These are phyloP conservation scores for Vararia minispora DNA, from an alignment of 768 basidiomycete genomes.

Conservation along the genomic window DNA sequence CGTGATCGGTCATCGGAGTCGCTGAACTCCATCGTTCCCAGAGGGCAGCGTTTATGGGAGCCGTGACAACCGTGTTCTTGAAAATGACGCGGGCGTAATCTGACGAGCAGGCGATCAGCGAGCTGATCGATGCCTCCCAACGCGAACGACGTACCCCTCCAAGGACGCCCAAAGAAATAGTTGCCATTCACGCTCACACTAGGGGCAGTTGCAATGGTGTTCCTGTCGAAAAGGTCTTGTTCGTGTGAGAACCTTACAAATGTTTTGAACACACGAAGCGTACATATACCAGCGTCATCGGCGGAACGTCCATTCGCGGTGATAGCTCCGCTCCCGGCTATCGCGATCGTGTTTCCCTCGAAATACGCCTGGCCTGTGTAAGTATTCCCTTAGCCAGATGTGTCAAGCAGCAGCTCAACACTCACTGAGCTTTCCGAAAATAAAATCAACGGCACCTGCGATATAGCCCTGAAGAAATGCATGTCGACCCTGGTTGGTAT, in stretches of 20 bases:
- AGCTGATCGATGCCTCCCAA: too few species aligned
- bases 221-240: constrained; percentile 34
- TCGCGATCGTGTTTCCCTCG: constrained; percentile 36
- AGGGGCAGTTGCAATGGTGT: constrained; percentile 32
- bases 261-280: constrained; percentile 16
- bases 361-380: constrained; percentile 28
- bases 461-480: constrained; percentile 34
- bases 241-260: not conserved
- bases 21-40: constrained; percentile 35
- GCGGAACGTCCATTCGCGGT: constrained; percentile 38
- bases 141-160: constrained; percentile 25
- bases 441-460: constrained; percentile 40
- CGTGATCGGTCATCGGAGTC: constrained; percentile 28
- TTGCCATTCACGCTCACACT: constrained; percentile 24
- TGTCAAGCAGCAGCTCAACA: not conserved
- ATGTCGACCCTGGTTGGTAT: constrained; percentile 35
- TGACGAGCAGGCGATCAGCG: constrained; percentile 9
- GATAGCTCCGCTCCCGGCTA: constrained; percentile 31
- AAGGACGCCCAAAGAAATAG: constrained; percentile 36
- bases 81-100: constrained; percentile 40
- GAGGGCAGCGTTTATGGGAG: constrained; percentile 28
- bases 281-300: constrained; percentile 35
- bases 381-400: not conserved
- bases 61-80: constrained; percentile 32
- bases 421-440: constrained; percentile 29